These are phyloP conservation scores for Neurospora hispaniola DNA, from an alignment of 495 filamentous ascomycete species.

Conservation along the genomic window DNA sequence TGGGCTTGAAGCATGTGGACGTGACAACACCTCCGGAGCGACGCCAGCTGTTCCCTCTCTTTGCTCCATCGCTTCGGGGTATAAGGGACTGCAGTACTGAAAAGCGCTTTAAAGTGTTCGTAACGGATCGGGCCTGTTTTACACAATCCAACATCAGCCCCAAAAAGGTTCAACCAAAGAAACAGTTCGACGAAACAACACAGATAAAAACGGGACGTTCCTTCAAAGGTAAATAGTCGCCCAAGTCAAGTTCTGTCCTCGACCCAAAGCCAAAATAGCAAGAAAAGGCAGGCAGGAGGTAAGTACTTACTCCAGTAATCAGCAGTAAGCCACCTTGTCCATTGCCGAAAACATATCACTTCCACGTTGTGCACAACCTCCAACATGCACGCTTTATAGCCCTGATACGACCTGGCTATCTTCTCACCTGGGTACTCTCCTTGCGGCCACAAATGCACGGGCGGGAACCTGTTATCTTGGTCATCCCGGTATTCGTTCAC, in stretches of 20 bases:
- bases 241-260: background rate
- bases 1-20: background rate
- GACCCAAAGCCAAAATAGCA: background rate
- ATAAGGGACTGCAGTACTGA: background rate
- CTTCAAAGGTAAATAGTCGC: background rate
- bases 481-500: background rate
- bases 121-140: background rate
- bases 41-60: background rate
- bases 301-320: background rate
- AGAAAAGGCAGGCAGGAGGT: background rate
- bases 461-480: background rate
- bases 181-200: no score
- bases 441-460: background rate
- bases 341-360: background rate
- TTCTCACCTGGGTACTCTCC: background rate
- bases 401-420: background rate
- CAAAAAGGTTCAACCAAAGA: background rate
- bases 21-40: background rate
- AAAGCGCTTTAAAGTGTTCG: fast-evolving
- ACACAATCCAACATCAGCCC: background rate
- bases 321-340: background rate
- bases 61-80: background rate
- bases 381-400: background rate
- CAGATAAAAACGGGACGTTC: background rate
- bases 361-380: background rate